phyloP scores from a whole-genome alignment of 306 rosid genomes.

The Ceratonia siliqua region DNA sequence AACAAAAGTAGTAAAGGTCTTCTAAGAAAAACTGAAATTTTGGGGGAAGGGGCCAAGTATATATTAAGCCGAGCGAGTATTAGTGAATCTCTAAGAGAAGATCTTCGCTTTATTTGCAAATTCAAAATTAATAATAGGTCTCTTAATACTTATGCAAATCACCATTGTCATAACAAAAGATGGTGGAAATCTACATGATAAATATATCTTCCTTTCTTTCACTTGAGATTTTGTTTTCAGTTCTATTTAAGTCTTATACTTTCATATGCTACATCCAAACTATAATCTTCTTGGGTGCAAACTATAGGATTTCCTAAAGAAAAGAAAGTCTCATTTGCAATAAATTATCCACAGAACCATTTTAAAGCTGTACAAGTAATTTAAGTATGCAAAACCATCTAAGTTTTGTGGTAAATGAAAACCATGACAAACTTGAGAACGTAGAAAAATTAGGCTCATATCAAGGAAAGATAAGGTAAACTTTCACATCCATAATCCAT shows the following conservation, averaged over 20 bases:
- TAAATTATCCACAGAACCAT: not conserved
- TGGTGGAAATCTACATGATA: not conserved
- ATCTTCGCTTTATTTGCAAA: not conserved
- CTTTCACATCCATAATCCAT: not conserved
- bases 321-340: not conserved
- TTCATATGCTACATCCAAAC: not conserved
- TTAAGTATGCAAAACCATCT: not conserved
- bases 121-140: not conserved
- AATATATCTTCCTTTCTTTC: not conserved
- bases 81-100: not conserved
- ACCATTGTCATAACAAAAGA: not conserved
- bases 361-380: not conserved
- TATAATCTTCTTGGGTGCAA: not conserved
- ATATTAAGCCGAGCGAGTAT: no score
- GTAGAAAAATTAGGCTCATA: not conserved
- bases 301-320: not conserved
- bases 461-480: constrained; percentile 19
- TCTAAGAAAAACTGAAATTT: not conserved
- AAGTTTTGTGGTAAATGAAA: not conserved
- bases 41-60: not conserved
- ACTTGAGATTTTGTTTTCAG: not conserved
- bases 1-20: not conserved
- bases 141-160: not conserved
- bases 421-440: not conserved
- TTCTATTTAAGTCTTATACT: not conserved